Percentiles rank a stretch among this genome's conserved stretches.
Evolutionary conservation across 169 alveolate genomes (phyloP).

Genomic region (Eimeria falciformis): DNA sequence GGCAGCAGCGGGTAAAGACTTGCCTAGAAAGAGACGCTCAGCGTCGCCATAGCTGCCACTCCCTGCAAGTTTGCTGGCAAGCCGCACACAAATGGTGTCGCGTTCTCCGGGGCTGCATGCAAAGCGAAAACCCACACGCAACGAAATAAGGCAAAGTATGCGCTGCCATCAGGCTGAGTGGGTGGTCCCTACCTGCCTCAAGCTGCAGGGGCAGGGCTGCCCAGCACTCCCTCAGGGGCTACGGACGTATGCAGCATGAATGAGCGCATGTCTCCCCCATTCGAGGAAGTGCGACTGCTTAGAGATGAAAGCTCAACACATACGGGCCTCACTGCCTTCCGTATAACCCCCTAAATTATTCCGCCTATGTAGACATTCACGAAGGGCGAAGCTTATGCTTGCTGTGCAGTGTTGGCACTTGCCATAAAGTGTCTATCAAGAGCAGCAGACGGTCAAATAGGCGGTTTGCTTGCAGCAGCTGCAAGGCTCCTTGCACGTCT

Average conservation of each 20-base stretch:
- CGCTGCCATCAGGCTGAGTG: too few relatives aligned
- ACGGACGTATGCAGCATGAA: too few relatives aligned
- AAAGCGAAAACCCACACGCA: background rate
- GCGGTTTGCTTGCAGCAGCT: background rate
- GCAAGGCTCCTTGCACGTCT: constrained; percentile 6
- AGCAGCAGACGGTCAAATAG: constrained; percentile 21
- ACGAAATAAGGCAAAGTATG: background rate
- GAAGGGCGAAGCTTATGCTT: too few relatives aligned
- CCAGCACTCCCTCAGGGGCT: too few relatives aligned
- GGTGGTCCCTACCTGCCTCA: too few relatives aligned
- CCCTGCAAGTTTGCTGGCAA: background rate
- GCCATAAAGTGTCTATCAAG: background rate
- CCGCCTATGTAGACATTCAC: too few relatives aligned
- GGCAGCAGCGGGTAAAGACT: background rate
- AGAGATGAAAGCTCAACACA: too few relatives aligned
- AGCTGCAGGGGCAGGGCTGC: too few relatives aligned
- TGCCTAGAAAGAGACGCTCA: constrained; percentile 41
- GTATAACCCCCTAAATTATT: too few relatives aligned
- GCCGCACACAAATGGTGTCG: background rate
- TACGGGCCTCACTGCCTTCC: too few relatives aligned
- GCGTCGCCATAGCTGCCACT: constrained; percentile 5
- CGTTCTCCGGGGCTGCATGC: constrained; percentile 21
- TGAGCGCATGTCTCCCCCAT: too few relatives aligned
- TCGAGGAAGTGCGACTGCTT: too few relatives aligned
- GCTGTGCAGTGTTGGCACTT: background rate